Evolutionary conservation across 768 basidiomycete species (phyloP).

Genomic region (Sutorius australiensis): DNA sequence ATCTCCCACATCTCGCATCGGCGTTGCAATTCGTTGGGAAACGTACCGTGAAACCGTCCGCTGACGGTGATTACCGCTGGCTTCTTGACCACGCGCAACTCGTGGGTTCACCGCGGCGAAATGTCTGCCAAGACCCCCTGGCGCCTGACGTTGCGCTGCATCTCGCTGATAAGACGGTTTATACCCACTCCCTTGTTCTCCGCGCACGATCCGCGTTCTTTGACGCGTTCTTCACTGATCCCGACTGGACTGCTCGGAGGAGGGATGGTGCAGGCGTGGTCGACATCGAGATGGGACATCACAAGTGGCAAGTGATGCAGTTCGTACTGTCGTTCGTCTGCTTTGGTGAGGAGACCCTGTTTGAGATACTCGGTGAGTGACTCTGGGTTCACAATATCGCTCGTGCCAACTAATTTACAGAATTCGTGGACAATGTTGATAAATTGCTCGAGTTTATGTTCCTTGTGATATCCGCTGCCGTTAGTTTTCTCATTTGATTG

Average conservation of each 20-base stretch:
- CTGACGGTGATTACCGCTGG: slow-evolving; percentile 46
- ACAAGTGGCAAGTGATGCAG: slow-evolving; percentile 69
- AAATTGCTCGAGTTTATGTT: slow-evolving; percentile 84
- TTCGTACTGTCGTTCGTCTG: slow-evolving; percentile 76
- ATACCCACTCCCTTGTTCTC: slow-evolving; percentile 71
- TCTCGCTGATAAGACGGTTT: slow-evolving; percentile 63
- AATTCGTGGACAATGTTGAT: slow-evolving; percentile 62
- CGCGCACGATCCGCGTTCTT: slow-evolving; percentile 84
- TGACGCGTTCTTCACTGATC: slow-evolving; percentile 74
- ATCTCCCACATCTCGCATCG: slow-evolving; percentile 49
- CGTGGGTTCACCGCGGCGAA: not conserved
- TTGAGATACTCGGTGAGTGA: slow-evolving; percentile 62
- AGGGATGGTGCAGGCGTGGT: slow-evolving; percentile 53
- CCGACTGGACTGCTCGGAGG: slow-evolving; percentile 72
- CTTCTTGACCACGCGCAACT: slow-evolving; percentile 41
- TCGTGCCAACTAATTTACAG: slow-evolving; percentile 33
- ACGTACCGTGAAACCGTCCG: slow-evolving; percentile 43
- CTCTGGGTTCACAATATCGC: not conserved
- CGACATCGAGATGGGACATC: slow-evolving; percentile 65
- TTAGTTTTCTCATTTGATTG: slow-evolving; percentile 33
- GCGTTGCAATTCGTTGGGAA: slow-evolving; percentile 64
- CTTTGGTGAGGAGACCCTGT: slow-evolving; percentile 69
- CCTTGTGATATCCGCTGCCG: slow-evolving; percentile 79
- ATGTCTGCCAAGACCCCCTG: slow-evolving; percentile 28
- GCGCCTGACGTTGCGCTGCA: slow-evolving; percentile 68